Evolutionary conservation across 2,329 filamentous ascomycete genomes (phyloP).

Genomic region (Metarhizium humberi): DNA sequence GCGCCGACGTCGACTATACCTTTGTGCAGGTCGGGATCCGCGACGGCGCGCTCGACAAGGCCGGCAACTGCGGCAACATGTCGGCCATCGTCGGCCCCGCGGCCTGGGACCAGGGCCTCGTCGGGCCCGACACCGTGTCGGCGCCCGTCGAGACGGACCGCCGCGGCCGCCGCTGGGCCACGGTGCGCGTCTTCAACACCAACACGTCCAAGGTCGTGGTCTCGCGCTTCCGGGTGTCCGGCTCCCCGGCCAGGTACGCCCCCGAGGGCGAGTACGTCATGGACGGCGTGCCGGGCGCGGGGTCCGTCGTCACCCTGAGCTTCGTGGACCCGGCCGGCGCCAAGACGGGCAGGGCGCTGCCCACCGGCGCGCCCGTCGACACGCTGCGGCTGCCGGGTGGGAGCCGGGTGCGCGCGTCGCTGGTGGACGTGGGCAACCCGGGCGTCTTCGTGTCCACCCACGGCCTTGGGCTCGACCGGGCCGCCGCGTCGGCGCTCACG

Average conservation of each 20-base stretch:
- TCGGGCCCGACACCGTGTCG: slow-evolving; percentile 2
- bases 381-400: slow-evolving; percentile 28
- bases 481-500: slow-evolving; percentile 37
- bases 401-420: slow-evolving; percentile 37
- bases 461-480: slow-evolving; percentile 37
- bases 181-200: slow-evolving; percentile 57
- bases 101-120: slow-evolving; percentile 22
- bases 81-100: slow-evolving; percentile 53
- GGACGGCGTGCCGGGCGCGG: slow-evolving; percentile 53
- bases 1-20: slow-evolving; percentile 58
- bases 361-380: slow-evolving; percentile 46
- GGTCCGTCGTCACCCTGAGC: slow-evolving; percentile 46
- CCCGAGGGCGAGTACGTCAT: slow-evolving; percentile 46
- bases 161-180: slow-evolving; percentile 24
- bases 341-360: slow-evolving; percentile 43
- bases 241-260: slow-evolving; percentile 19
- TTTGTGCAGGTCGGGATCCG: slow-evolving; percentile 61
- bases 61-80: slow-evolving; percentile 73
- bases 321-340: slow-evolving; percentile 55
- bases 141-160: slow-evolving; percentile 9
- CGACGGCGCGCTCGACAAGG: slow-evolving; percentile 51
- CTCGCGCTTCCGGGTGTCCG: slow-evolving; percentile 43
- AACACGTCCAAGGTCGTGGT: slow-evolving; percentile 59
- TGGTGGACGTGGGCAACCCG: slow-evolving; percentile 56
- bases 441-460: slow-evolving; percentile 50